A percentile compares a stretch with the other conserved stretches of the same genome.
These are phyloP conservation scores for Metroxylon sagu DNA, from an alignment of 176 grass and related monocot species.

Conservation along the genomic window DNA sequence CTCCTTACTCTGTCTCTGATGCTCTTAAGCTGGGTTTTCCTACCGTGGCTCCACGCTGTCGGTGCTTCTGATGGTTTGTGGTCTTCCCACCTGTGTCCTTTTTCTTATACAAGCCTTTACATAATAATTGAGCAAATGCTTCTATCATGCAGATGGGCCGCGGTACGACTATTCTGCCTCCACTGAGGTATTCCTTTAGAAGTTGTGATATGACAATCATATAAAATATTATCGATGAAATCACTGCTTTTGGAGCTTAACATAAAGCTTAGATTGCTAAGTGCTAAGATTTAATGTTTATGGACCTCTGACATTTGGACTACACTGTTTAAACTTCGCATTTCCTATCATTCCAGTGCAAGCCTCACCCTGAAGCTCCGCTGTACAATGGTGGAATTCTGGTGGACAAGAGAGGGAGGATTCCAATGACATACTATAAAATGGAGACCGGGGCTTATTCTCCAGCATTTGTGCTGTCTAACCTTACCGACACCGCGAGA, in stretches of 20 bases:
- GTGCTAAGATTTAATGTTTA: no score
- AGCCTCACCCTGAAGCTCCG: constrained; percentile 58
- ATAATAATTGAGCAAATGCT: no score
- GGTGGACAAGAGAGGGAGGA: constrained; percentile 25
- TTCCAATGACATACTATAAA: constrained; percentile 36
- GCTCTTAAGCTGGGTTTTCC: no score
- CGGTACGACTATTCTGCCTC: constrained; percentile 42
- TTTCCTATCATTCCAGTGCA: constrained; percentile 39
- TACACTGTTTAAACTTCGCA: no score
- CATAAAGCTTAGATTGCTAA: no score
- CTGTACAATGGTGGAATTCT: constrained; percentile 80
- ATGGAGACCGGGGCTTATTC: constrained; percentile 54
- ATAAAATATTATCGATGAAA: background rate
- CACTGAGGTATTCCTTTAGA: constrained; percentile 25
- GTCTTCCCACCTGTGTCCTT: no score
- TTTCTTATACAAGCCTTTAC: no score
- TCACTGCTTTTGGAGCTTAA: no score
- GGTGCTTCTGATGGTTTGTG: no score
- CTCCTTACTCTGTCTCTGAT: no score
- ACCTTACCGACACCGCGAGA: constrained; percentile 39
- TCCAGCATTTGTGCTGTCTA: constrained; percentile 70
- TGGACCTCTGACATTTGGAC: no score
- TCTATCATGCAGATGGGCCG: constrained; percentile 4
- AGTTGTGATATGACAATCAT: background rate
- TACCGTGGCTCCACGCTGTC: no score